A percentile compares a stretch with the other conserved stretches of the same genome.
Conservation (phyloP, 2,329 filamentous ascomycete genomes). For the Aphanoascus verrucosus region DNA sequence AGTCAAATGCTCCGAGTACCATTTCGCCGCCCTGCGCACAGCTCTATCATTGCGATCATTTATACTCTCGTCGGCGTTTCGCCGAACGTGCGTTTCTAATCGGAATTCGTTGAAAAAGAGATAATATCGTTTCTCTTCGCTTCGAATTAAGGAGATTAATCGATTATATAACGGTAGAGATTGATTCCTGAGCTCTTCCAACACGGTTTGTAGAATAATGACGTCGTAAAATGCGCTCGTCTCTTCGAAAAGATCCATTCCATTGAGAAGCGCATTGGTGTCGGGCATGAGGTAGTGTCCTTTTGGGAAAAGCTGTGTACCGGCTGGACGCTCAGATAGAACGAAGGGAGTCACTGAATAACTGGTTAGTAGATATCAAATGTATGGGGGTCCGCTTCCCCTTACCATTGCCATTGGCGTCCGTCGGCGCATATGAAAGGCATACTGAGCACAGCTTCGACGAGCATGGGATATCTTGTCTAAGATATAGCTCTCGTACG, state of each 20-base stretch:
- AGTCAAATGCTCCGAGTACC: constrained; percentile 77
- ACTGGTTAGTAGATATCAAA: not conserved
- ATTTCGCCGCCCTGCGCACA: constrained; percentile 72
- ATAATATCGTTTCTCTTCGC: constrained; percentile 93
- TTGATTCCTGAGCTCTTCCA: constrained; percentile 89
- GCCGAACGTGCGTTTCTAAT: constrained; percentile 73
- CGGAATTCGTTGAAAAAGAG: constrained; percentile 99
- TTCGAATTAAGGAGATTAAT: constrained; percentile 78
- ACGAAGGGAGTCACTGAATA: constrained; percentile 64
- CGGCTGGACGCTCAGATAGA: constrained; percentile 77
- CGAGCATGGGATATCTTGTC: constrained; percentile 94
- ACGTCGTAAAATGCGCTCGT: constrained; percentile 89
- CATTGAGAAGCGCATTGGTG: constrained; percentile 88
- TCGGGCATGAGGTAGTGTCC: constrained; percentile 94
- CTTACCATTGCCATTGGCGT: constrained; percentile 67
- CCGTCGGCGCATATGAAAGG: constrained; percentile 60
- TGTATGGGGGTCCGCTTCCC: constrained; percentile 11
- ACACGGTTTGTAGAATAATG: constrained; percentile 87
- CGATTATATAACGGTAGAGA: constrained; percentile 93
- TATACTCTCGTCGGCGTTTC: constrained; percentile 69
- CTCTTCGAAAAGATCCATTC: constrained; percentile 95
- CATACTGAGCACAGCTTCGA: constrained; percentile 77
- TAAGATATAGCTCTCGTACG: constrained; percentile 87
- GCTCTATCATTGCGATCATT: constrained; percentile 95
- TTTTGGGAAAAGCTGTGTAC: constrained; percentile 67